Conservation (phyloP, 2,329 filamentous ascomycete species). For the Bipolaris cookei region DNA sequence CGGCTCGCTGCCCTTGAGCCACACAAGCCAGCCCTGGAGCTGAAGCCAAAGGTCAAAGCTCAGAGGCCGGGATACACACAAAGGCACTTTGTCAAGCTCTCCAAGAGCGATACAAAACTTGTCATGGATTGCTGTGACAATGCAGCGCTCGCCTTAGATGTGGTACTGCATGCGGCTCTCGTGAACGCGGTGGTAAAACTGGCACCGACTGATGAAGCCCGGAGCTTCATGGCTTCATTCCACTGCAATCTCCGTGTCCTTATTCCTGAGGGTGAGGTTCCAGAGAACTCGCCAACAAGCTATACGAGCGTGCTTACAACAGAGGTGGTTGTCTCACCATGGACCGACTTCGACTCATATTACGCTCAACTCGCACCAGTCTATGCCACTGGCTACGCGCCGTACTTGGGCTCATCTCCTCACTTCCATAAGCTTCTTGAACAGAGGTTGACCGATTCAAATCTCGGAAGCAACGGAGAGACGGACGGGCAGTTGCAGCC, state of each 20-base stretch:
- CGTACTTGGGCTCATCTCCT: slow-evolving; percentile 26
- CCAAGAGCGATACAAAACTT: slow-evolving; percentile 17
- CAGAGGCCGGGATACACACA: slow-evolving; percentile 14
- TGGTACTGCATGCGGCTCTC: slow-evolving; percentile 26
- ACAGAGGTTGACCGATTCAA: slow-evolving; percentile 5
- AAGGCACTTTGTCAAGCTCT: slow-evolving; percentile 10
- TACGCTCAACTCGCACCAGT: slow-evolving; percentile 29
- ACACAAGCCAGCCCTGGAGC: slow-evolving; percentile 26
- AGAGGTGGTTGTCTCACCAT: slow-evolving; percentile 28
- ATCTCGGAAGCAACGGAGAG: slow-evolving; percentile 13
- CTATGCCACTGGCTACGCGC: slow-evolving; percentile 26
- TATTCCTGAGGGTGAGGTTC: slow-evolving; percentile 25
- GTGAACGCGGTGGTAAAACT: slow-evolving; percentile 24
- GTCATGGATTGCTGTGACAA: slow-evolving; percentile 20
- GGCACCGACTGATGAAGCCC: slow-evolving; percentile 18
- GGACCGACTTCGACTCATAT: slow-evolving; percentile 22
- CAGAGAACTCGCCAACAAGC: slow-evolving; percentile 25
- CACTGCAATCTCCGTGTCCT: slow-evolving; percentile 32
- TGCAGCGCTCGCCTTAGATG: slow-evolving; percentile 14
- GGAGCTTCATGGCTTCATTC: slow-evolving; percentile 34
- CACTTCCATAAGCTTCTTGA: slow-evolving; percentile 31
- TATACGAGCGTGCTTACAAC: slow-evolving; percentile 31
- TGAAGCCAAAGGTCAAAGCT: slow-evolving; percentile 23
- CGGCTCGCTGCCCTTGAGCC: slow-evolving; percentile 28
- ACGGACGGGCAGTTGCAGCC: slow-evolving; percentile 24